Conservation (phyloP, 2,329 filamentous ascomycete species). For the Lachnellula hyalina region DNA sequence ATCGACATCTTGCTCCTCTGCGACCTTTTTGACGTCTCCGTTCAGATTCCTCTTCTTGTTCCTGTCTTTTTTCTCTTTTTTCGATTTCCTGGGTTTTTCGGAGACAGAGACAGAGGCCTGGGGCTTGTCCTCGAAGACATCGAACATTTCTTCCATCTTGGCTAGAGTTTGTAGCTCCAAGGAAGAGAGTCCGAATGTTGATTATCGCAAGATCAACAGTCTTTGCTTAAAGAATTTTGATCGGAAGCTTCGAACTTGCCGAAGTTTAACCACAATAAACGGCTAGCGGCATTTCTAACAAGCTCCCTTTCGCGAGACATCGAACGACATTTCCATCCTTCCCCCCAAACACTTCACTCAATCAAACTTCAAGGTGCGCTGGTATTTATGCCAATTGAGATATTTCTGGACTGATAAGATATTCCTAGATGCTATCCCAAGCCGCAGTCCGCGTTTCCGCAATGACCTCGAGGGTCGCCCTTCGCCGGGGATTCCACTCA, state of each 20-base stretch:
- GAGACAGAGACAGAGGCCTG: conserved; percentile 37
- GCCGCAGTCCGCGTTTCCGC: conserved; percentile 55
- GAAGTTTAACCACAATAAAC: conserved; percentile 2
- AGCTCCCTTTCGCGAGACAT: conserved; percentile 14
- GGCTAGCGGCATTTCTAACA: not conserved
- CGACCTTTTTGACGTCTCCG: conserved; percentile 63
- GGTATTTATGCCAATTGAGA: conserved; percentile 36
- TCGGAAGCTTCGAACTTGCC: not conserved
- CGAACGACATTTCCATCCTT: conserved; percentile 14
- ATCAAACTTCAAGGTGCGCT: conserved; percentile 22
- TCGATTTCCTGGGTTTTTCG: conserved; percentile 29
- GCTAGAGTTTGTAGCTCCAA: not conserved
- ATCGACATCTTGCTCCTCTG: conserved; percentile 54
- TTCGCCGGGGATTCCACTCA: conserved; percentile 86
- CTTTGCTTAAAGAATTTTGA: not conserved
- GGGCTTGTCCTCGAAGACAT: conserved; percentile 70
- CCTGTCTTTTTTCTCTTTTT: conserved; percentile 51
- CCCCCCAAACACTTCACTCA: conserved; percentile 12
- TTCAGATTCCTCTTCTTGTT: conserved; percentile 85
- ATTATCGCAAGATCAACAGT: not conserved
- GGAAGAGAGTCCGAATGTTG: not conserved
- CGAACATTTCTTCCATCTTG: conserved; percentile 73
- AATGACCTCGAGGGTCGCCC: conserved; percentile 61
- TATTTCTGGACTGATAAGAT: conserved; percentile 12
- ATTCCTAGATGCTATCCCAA: conserved; percentile 73